phyloP scores from a whole-genome alignment of 345 rosid genomes.

The Citrus medica region DNA sequence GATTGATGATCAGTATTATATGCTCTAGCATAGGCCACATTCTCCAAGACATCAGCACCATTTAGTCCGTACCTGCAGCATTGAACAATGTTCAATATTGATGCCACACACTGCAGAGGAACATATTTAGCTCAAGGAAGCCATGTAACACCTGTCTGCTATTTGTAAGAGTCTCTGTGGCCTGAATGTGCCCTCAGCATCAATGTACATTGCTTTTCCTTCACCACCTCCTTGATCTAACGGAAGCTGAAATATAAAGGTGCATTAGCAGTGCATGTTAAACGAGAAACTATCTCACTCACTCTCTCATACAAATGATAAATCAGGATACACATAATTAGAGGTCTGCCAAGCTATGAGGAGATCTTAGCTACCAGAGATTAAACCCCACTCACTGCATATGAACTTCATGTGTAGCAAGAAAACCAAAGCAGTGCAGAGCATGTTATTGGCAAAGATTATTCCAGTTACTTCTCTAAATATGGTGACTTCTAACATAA shows the following conservation, averaged over 20 bases:
- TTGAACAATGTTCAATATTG: slow-evolving; percentile 2
- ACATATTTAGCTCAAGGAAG: slow-evolving; percentile 7
- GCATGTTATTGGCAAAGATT: background rate
- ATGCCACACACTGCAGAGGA: slow-evolving; percentile 3
- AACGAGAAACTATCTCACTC: background rate
- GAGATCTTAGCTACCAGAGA: background rate
- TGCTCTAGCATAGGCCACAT: slow-evolving; percentile 96
- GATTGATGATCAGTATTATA: slow-evolving; percentile 99
- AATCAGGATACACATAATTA: background rate
- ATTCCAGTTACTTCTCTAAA: background rate
- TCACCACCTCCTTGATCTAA: slow-evolving; percentile 99
- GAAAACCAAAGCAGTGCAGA: background rate
- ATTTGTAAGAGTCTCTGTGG: slow-evolving; percentile 95
- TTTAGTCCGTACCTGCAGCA: slow-evolving; percentile 76
- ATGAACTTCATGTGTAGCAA: background rate
- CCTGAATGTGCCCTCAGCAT: slow-evolving; percentile 97
- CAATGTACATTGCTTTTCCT: slow-evolving; percentile 98
- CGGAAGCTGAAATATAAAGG: slow-evolving; percentile 62
- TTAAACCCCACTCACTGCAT: background rate
- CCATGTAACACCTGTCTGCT: slow-evolving; percentile 68
- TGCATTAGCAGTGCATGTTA: background rate
- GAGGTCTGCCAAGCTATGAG: background rate
- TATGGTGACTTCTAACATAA: background rate
- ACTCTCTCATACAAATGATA: background rate
- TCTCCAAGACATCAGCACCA: slow-evolving; percentile 95